Evolutionary conservation across 805 yeast genomes (phyloP).

Genomic region (Saccharomycopsis sp.): DNA sequence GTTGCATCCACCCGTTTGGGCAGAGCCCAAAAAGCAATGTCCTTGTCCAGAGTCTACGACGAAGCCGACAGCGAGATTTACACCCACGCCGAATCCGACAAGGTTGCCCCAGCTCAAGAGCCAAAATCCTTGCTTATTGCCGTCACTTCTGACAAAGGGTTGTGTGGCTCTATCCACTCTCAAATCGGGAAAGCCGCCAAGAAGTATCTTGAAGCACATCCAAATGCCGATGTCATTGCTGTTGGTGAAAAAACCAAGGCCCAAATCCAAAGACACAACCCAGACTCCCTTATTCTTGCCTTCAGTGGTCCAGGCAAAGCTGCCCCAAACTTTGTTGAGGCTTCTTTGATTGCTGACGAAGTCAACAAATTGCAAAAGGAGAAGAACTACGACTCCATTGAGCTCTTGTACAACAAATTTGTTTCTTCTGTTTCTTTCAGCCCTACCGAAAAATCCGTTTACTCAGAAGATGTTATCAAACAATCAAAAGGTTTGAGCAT

Average conservation of each 20-base stretch:
- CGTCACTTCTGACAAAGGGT: constrained; percentile 93
- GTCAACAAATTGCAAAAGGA: constrained; percentile 54
- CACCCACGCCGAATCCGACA: constrained; percentile 70
- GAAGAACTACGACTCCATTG: constrained; percentile 58
- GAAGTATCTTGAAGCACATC: constrained; percentile 48
- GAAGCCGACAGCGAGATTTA: constrained; percentile 72
- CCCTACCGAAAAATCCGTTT: constrained; percentile 63
- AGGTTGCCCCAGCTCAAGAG: constrained; percentile 35
- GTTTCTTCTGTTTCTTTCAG: constrained; percentile 84
- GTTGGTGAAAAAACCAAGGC: constrained; percentile 92
- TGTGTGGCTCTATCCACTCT: constrained; percentile 97
- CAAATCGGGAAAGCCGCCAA: constrained; percentile 88
- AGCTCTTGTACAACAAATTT: constrained; percentile 81
- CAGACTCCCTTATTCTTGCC: constrained; percentile 58
- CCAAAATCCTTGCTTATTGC: constrained; percentile 75
- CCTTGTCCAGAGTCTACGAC: constrained; percentile 75
- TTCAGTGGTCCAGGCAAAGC: constrained; percentile 93
- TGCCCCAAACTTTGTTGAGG: constrained; percentile 89
- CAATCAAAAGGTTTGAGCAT: constrained; percentile 77
- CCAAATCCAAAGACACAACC: constrained; percentile 78
- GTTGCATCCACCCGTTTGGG: constrained; percentile 96
- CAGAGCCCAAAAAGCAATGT: constrained; percentile 94
- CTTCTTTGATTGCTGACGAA: constrained; percentile 81
- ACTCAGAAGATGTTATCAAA: constrained; percentile 61
- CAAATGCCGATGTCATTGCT: constrained; percentile 71